Base-by-base conservation (phyloP, 2,329 filamentous ascomycete species). In the Aspergillus sp. region DNA sequence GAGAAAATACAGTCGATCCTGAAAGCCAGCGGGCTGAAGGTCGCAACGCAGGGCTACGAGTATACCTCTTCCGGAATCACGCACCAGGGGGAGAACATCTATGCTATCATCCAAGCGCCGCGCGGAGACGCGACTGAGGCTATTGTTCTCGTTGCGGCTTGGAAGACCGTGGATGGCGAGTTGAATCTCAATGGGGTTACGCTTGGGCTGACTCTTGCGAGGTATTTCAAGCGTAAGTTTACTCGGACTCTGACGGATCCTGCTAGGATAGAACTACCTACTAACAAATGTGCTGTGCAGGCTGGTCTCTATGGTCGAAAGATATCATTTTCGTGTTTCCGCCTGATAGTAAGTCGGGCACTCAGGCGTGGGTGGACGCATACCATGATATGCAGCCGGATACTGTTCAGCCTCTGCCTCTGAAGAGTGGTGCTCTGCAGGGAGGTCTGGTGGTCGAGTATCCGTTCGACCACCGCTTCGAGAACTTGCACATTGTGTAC, bases 291-390 rank as follows among this genome's bases (percentile, higher is more conserved):
- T 17, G 27, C 24, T 37, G 31, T 31, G 9, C 50, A 87, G 85
- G 89, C 66, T 99, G 95, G 95, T 97, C 92, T 53, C 82, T 99
- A 27, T 99, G 95, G 95, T 97, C 93, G 58, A 99, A 99, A 76
- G 95, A 99, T 73, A 96, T 99, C 65, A 93, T 99, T 58, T 86
- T 99, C 66, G 77, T 99, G 6, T 84, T 99, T 47, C 88, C 95
- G 0, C 88, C 90, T 0, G 95, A 99, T 75, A 96, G 91, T 73
- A 89, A 88, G 58, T 89, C 90, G 11, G 95, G 93, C 1, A 91
- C 92, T 0, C 93, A 98, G 72, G 95, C 95, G 23, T 99, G 95
- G 95, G 91, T 97, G 8, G 93, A 97, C 70, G 95, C 95, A 1
- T 99, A 99, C 74, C 95, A 99, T 74, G 91, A 96, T 73, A 88